These are phyloP conservation scores for Populus nigra DNA, from an alignment of 345 rosid genomes.

Conservation along the genomic window DNA sequence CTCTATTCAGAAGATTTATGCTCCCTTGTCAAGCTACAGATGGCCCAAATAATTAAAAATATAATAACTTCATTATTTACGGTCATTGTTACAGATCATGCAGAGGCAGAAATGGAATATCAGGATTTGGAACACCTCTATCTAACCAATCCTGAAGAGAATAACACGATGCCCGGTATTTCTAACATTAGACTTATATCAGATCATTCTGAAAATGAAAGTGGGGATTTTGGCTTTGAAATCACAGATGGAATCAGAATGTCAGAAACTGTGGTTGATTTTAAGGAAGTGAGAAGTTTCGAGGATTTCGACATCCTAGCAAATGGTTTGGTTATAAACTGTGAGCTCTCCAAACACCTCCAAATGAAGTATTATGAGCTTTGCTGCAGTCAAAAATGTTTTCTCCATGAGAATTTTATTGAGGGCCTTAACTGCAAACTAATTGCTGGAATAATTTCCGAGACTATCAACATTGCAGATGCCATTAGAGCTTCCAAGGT, in stretches of 20 bases:
- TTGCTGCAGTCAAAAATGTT: constrained; percentile 37
- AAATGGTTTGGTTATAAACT: constrained; percentile 36
- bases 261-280: constrained; percentile 25
- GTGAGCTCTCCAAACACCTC: constrained; percentile 31
- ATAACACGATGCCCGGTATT: neutral
- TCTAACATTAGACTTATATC: neutral
- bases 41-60: neutral
- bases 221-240: constrained; percentile 20
- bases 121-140: constrained; percentile 12
- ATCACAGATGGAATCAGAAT: constrained; percentile 27
- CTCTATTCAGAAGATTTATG: neutral
- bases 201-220: constrained; percentile 23
- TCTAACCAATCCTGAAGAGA: constrained; percentile 2
- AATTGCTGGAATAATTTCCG: constrained; percentile 27
- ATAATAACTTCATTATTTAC: neutral
- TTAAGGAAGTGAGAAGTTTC: constrained; percentile 35
- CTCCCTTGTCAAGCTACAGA: neutral
- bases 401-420: constrained; percentile 37
- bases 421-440: constrained; percentile 34
- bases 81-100: neutral
- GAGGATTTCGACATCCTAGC: constrained; percentile 34
- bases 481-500: constrained; percentile 42
- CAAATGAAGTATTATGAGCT: constrained; percentile 42
- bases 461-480: constrained; percentile 35
- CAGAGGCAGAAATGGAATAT: constrained; percentile 11